Evolutionary conservation across 192 early-diverging fungal genomes (phyloP).

Genomic region (Chytriomyces sp.): DNA sequence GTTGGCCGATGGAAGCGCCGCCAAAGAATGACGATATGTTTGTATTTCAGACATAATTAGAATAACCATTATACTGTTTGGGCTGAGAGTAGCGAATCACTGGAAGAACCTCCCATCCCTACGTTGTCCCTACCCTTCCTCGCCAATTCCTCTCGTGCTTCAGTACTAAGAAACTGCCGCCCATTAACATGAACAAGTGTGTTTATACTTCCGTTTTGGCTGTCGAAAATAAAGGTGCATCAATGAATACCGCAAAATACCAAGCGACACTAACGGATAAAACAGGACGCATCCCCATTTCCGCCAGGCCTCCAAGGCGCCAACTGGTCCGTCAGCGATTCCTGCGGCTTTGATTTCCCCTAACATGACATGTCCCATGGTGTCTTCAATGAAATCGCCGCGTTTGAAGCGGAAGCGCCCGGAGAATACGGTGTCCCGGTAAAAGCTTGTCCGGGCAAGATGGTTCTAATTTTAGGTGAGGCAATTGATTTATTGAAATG

Average conservation of each 20-base stretch:
- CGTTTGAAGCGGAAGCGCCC: constrained; percentile 26
- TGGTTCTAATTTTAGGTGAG: constrained; percentile 25
- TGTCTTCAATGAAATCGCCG: constrained; percentile 52
- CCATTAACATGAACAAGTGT: constrained; percentile 31
- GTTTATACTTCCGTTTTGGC: constrained; percentile 1
- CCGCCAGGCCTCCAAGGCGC: constrained; percentile 18
- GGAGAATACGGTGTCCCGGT: constrained; percentile 29
- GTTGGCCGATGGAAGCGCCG: too few species aligned
- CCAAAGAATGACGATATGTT: too few species aligned
- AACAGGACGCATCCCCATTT: constrained; percentile 32
- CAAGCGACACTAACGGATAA: constrained; percentile 19
- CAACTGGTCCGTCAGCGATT: neutral
- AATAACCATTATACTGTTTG: too few species aligned
- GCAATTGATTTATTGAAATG: neutral
- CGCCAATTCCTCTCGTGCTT: too few species aligned
- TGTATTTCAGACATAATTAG: too few species aligned
- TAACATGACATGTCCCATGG: constrained; percentile 35
- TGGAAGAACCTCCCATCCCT: too few species aligned
- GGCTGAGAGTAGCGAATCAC: too few species aligned
- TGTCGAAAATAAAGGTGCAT: neutral
- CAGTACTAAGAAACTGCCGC: too few species aligned
- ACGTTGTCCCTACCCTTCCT: too few species aligned
- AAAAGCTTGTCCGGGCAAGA: constrained; percentile 31
- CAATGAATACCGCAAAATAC: neutral
- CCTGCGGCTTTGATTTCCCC: constrained; percentile 27